Evolutionary conservation across 2,329 filamentous ascomycete genomes (phyloP), one percentile per base, ranked within the genome.

Genomic region (Pyrenochaeta sp.): DNA sequence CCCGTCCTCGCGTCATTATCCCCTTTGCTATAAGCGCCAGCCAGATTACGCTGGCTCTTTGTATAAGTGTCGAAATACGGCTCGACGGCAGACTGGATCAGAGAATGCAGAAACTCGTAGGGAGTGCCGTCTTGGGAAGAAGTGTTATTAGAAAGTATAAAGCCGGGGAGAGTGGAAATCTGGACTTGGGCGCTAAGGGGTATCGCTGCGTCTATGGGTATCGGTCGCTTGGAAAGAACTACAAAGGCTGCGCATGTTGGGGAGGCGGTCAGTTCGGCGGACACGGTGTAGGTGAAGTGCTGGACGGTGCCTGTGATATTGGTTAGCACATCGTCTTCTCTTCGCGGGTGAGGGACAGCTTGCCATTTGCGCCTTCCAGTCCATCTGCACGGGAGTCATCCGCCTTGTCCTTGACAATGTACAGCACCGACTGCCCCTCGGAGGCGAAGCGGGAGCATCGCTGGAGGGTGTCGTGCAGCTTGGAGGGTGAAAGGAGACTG

Each of bases 41-140:
- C 58, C 51, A 59, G 51, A 26, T 61, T 65, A 32, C 68, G 67
- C 55, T 69, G 67, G 41, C 56, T 88, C 75, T 91, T 93, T 45
- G 92, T 95, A 71, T 91, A 95, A 60, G 92, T 93, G 77, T 99
- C 93, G 69, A 99, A 99, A 74, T 96, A 97, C 26, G 95, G 94
- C 61, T 90, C 90, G 67, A 99, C 79, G 57, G 89, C 91, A 69
- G 91, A 87, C 73, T 96, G 92, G 56, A 99, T 84, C 62, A 96
- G 83, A 45, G 93, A 90, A 75, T 96, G 91, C 51, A 99, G 79
- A 60, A 93, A 87, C 74, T 97, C 93, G 74, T 91, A 96, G 3
- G 93, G 91, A 31, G 92, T 95, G 43, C 86, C 81, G 45, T 86
- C 86, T 69, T 91, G 87, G 58, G 89, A 85, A 58, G 85, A 81